Conservation (phyloP, 441 rosid genomes). For the Raphanus hybrid region DNA sequence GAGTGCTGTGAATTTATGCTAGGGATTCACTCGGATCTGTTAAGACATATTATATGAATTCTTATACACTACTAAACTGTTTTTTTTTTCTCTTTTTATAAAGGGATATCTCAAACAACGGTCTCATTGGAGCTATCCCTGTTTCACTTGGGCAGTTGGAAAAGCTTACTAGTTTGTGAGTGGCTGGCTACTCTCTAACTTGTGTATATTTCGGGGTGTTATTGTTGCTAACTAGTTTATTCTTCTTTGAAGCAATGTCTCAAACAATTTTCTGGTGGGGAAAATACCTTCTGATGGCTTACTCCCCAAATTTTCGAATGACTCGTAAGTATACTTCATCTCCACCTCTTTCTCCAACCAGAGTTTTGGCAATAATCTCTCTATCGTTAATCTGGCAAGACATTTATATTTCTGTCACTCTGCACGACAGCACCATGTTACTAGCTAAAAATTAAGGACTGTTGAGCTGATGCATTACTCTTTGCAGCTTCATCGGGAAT, state of each 20-base stretch:
- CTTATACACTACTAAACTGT: not conserved
- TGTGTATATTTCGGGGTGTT: not conserved
- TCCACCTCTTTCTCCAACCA: slow-evolving; percentile 18
- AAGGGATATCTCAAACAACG: slow-evolving; percentile 88
- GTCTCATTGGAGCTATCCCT: slow-evolving; percentile 74
- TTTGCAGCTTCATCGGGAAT: slow-evolving; percentile 77
- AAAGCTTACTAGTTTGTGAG: slow-evolving; percentile 71
- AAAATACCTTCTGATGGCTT: slow-evolving; percentile 78
- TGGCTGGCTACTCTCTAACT: slow-evolving; percentile 29
- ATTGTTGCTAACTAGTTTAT: slow-evolving; percentile 32
- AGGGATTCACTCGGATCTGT: slow-evolving; percentile 9
- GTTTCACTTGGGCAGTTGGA: slow-evolving; percentile 71
- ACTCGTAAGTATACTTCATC: slow-evolving; percentile 65
- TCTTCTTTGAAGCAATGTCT: slow-evolving; percentile 52
- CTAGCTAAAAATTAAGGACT: slow-evolving; percentile 7
- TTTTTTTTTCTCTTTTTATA: not conserved
- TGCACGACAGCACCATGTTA: not conserved
- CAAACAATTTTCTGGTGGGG: slow-evolving; percentile 86
- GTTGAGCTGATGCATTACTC: slow-evolving; percentile 32
- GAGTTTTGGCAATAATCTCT: not conserved
- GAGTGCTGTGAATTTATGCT: slow-evolving; percentile 15
- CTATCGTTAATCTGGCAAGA: not conserved
- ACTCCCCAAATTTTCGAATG: slow-evolving; percentile 55
- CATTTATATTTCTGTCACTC: not conserved
- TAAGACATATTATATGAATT: slow-evolving; percentile 6